Evolutionary conservation across 2,329 filamentous ascomycete species (phyloP), one percentile per base, ranked within the genome.

Genomic region (Diaporthe capsici): DNA sequence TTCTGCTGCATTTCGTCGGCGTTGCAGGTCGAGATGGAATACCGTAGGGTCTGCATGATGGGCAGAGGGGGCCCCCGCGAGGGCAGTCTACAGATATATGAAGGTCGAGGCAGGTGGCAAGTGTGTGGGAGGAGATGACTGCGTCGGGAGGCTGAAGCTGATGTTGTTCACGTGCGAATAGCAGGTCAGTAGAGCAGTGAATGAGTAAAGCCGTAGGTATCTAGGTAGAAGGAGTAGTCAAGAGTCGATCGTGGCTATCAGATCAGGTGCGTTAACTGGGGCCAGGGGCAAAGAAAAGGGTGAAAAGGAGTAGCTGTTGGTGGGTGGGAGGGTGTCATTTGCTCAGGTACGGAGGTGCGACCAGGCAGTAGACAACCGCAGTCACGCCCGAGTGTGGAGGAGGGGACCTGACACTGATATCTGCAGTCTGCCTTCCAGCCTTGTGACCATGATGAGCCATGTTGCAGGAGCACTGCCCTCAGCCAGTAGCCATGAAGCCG

Each of bases 1-100:
- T 44, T 60, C 34, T 51, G 55, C 63, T 76, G 71, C 60, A 71
- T 74, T n/a, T 72, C 39, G 61, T 73, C 55, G 67, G 44, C 49
- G 63, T 6, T 57, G 17, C 28, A 58, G 15, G 65, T 42, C 7
- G 53, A 75, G n/a, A 51, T 10, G 55, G 55, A 44, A 37, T 71
- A 44, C 5, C 63, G 65, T 34, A 71, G 34, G 34, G 47, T 31
- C 15, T 61, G 39, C 73, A 75, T 71, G 44, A 34, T 31, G 67
- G 44, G 55, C 44, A 25, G 20, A n/a, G 9, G 12, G 58, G 31
- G 20, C 15, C 37, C 34, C 57, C 34, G 25, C 31, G 9, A 70
- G 25, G 65, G 65, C 65, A 20, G 47, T 55, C 49, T 42, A 70
- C 49, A 55, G 49, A 70, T 70, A 70, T 70, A 70, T 39, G n/a